These are phyloP conservation scores for Geranium incanum DNA, from an alignment of 441 rosid genomes.

Conservation along the genomic window DNA sequence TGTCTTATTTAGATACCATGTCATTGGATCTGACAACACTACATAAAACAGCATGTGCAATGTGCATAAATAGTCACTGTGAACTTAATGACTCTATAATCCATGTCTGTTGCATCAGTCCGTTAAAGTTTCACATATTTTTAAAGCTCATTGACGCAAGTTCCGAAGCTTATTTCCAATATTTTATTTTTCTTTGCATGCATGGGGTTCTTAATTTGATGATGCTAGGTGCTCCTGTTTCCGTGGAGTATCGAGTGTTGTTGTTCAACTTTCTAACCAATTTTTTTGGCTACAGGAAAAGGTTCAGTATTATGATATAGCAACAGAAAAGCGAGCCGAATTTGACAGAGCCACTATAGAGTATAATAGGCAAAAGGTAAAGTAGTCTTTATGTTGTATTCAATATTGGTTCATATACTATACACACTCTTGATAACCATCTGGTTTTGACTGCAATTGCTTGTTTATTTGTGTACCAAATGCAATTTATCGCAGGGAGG, in stretches of 20 bases:
- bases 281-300: slow-evolving; percentile 49
- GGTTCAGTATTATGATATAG: slow-evolving; percentile 77
- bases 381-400: background rate
- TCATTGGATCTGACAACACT: background rate
- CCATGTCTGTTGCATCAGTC: no score
- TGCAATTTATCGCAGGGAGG: slow-evolving; percentile 42
- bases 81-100: background rate
- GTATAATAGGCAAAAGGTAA: slow-evolving; percentile 60
- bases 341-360: slow-evolving; percentile 68
- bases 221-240: no score
- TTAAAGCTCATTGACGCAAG: background rate
- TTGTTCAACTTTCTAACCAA: slow-evolving; percentile 4
- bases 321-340: slow-evolving; percentile 75
- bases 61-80: background rate
- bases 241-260: background rate
- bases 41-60: background rate
- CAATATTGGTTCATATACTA: background rate
- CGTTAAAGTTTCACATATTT: background rate
- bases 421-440: background rate
- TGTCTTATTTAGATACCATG: background rate
- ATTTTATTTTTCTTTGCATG: background rate
- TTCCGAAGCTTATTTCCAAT: background rate
- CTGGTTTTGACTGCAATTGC: background rate
- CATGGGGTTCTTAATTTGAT: background rate
- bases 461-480: slow-evolving; percentile 12